These are phyloP conservation scores for Colletotrichum gloeosporioides DNA, from an alignment of 2,329 filamentous ascomycete genomes.

Conservation along the genomic window DNA sequence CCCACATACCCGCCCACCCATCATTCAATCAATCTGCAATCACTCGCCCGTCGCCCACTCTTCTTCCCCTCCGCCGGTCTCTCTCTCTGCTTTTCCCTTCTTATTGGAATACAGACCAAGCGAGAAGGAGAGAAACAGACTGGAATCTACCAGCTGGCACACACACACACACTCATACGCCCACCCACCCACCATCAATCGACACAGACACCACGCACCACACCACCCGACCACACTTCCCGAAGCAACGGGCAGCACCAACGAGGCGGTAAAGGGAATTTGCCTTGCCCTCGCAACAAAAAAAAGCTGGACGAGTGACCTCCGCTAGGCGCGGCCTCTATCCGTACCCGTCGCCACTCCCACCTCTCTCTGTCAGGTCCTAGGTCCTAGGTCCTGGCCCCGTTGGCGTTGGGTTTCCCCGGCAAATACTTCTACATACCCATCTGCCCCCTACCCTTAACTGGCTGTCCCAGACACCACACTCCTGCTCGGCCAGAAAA, in stretches of 20 bases:
- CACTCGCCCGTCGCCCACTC: neutral
- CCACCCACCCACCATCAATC: neutral
- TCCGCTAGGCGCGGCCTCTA: conserved; percentile 1
- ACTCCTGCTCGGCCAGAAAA: neutral
- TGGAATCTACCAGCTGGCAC: neutral
- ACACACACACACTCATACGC: neutral
- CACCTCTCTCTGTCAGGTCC: conserved; percentile 9
- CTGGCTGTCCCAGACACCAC: neutral
- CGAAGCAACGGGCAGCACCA: conserved; percentile 10
- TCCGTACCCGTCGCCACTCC: conserved; percentile 16
- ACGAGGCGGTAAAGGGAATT: conserved; percentile 13
- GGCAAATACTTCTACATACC: conserved; percentile 7
- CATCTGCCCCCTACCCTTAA: neutral
- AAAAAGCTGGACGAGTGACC: conserved; percentile 13
- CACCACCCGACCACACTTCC: conserved; percentile 2
- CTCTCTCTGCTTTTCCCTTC: neutral
- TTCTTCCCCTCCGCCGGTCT: neutral
- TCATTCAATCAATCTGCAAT: neutral
- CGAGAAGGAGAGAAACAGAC: neutral
- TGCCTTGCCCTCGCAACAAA: neutral
- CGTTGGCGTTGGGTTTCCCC: neutral
- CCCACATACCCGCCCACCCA: neutral
- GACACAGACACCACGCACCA: conserved; percentile 6
- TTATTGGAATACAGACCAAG: neutral
- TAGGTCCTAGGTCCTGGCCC: conserved; percentile 3